phyloP scores from a whole-genome alignment of 1,284 basidiomycete genomes.

The Athelia psychrophila region DNA sequence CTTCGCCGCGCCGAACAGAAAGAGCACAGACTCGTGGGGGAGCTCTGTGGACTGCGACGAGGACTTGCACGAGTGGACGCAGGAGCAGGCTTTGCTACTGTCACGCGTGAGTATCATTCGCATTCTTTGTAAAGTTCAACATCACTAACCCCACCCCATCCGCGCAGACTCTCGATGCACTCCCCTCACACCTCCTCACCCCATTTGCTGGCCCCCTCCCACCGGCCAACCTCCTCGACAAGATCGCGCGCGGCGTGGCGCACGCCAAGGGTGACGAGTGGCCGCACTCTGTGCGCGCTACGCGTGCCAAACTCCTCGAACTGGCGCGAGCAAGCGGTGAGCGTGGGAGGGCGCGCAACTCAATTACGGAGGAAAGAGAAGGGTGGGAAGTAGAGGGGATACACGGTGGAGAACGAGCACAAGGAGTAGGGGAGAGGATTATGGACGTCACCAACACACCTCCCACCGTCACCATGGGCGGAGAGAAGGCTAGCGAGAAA shows the following conservation, averaged over 20 bases:
- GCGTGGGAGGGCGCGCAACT: slow-evolving; percentile 28
- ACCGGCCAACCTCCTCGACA: slow-evolving; percentile 79
- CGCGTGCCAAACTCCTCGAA: slow-evolving; percentile 76
- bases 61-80: slow-evolving; percentile 71
- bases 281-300: slow-evolving; percentile 77
- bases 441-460: slow-evolving; percentile 37
- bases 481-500: slow-evolving; percentile 2
- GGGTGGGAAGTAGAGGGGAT: slow-evolving; percentile 23
- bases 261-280: slow-evolving; percentile 72
- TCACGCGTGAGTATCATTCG: slow-evolving; percentile 43
- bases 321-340: slow-evolving; percentile 63
- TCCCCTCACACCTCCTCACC: slow-evolving; percentile 77
- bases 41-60: slow-evolving; percentile 63
- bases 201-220: slow-evolving; percentile 79
- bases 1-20: slow-evolving; percentile 54
- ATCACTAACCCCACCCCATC: no score
- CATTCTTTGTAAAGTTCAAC: no score
- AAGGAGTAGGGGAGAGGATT: slow-evolving; percentile 8
- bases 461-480: slow-evolving; percentile 1
- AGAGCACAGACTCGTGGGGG: slow-evolving; percentile 80
- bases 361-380: slow-evolving; percentile 35
- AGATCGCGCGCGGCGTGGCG: slow-evolving; percentile 71
- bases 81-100: slow-evolving; percentile 65
- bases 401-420: slow-evolving; percentile 34
- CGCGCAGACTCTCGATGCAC: slow-evolving; percentile 70